A percentile compares a stretch with the other conserved stretches of the same genome.
Conservation (phyloP, 1,139 yeast genomes). For the Candida sp. region DNA sequence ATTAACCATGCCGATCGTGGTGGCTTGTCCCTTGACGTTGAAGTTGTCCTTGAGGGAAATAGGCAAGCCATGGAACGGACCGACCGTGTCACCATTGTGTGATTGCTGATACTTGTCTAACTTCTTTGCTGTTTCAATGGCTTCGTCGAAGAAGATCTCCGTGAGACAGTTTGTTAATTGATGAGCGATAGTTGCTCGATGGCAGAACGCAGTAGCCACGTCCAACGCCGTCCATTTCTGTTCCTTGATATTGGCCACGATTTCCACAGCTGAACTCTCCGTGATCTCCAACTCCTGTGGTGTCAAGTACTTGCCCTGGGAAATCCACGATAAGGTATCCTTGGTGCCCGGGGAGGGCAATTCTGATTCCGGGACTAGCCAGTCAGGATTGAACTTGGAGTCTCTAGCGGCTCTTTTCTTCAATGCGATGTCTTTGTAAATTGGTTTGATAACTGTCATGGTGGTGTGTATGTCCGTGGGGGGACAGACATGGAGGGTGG, state of each 20-base stretch:
- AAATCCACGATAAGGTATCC: conserved; percentile 29
- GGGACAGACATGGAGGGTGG: neutral
- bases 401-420: conserved; percentile 38
- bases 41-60: conserved; percentile 77
- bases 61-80: conserved; percentile 81
- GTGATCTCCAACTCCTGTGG: conserved; percentile 51
- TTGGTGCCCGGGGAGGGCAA: conserved; percentile 30
- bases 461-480: neutral
- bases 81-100: conserved; percentile 58
- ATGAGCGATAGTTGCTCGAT: conserved; percentile 47
- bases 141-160: conserved; percentile 37
- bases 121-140: conserved; percentile 33
- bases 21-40: conserved; percentile 58
- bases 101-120: conserved; percentile 45
- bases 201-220: conserved; percentile 54
- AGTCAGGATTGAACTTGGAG: conserved; percentile 36
- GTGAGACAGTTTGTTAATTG: conserved; percentile 39
- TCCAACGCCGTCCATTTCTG: conserved; percentile 44
- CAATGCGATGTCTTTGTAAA: conserved; percentile 36
- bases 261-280: conserved; percentile 39
- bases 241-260: conserved; percentile 36
- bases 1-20: conserved; percentile 57
- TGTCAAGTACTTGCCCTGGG: conserved; percentile 37
- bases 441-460: conserved; percentile 11
- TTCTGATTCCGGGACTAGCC: conserved; percentile 39